A percentile compares a stretch with the other conserved stretches of the same genome.
phyloP scores from a whole-genome alignment of 1,284 basidiomycete species.

The Malassezia vespertilionis region DNA sequence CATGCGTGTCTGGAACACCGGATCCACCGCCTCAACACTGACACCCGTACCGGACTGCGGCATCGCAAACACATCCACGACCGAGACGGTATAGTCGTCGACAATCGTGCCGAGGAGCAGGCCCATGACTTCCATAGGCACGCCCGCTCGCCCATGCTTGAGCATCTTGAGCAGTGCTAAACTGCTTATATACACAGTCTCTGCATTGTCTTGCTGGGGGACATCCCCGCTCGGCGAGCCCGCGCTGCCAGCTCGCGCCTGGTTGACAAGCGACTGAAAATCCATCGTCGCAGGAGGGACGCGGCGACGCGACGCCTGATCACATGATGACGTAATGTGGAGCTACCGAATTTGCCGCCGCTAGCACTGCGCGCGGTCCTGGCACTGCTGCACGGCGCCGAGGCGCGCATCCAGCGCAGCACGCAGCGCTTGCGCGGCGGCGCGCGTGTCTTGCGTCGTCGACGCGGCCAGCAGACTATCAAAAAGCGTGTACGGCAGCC shows the following conservation, averaged over 20 bases:
- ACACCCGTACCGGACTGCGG: conserved; percentile 97
- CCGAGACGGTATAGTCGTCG: conserved; percentile 76
- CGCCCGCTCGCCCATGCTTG: conserved; percentile 95
- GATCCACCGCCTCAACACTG: conserved; percentile 96
- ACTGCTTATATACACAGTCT: conserved; percentile 46
- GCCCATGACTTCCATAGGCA: conserved; percentile 99
- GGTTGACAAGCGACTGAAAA: conserved; percentile 38
- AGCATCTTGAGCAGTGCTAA: conserved; percentile 65
- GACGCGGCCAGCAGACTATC: conserved; percentile 8
- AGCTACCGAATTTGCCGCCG: no score
- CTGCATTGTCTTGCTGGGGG: conserved; percentile 49
- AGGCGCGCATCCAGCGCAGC: not conserved
- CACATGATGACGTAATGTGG: conserved; percentile 1
- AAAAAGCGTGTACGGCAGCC: conserved; percentile 14
- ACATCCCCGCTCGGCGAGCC: conserved; percentile 27
- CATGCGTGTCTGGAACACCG: conserved; percentile 98
- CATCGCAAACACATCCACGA: conserved; percentile 99
- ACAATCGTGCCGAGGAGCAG: conserved; percentile 98
- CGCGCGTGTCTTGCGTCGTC: not conserved
- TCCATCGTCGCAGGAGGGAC: conserved; percentile 24
- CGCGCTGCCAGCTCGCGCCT: conserved; percentile 31
- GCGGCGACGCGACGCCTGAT: not conserved
- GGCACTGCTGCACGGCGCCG: not conserved
- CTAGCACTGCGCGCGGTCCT: not conserved
- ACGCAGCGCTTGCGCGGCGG: conserved; percentile 1